Conservation (phyloP, 1,284 basidiomycete genomes). For the Boletellus deceptivus region DNA sequence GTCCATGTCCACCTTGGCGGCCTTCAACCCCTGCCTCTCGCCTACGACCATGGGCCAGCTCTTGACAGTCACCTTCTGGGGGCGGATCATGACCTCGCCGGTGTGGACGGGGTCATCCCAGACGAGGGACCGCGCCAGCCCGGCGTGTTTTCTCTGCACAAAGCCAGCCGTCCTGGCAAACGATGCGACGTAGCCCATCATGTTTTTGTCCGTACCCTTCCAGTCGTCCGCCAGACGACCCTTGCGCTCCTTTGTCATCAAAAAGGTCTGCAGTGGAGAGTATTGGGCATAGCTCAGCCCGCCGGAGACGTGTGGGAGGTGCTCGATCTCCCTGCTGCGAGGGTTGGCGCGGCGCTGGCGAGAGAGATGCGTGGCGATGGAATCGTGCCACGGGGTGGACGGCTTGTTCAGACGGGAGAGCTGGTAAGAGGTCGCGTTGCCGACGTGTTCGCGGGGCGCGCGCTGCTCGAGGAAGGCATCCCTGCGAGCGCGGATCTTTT, state of each 20-base stretch:
- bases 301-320: conserved; percentile 60
- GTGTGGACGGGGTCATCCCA: conserved; percentile 32
- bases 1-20: conserved; percentile 29
- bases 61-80: conserved; percentile 24
- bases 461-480: conserved; percentile 47
- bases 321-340: conserved; percentile 49
- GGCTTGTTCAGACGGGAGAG: conserved; percentile 30
- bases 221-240: conserved; percentile 52
- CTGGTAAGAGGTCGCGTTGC: conserved; percentile 27
- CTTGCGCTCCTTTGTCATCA: conserved; percentile 51
- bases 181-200: conserved; percentile 29
- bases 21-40: conserved; percentile 38
- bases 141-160: conserved; percentile 25
- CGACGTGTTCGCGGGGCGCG: conserved; percentile 21
- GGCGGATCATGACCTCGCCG: conserved; percentile 29
- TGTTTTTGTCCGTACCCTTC: conserved; percentile 9
- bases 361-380: conserved; percentile 38
- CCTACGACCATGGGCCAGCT: conserved; percentile 40
- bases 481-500: conserved; percentile 52
- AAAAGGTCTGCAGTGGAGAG: conserved; percentile 50
- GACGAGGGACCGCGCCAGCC: conserved; percentile 19
- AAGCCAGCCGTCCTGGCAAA: conserved; percentile 31
- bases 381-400: conserved; percentile 32
- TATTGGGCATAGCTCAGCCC: conserved; percentile 60
- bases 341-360: conserved; percentile 31